Base-by-base conservation (phyloP, 108 stramenopile genomes). In the Parietichytrium sp. region DNA sequence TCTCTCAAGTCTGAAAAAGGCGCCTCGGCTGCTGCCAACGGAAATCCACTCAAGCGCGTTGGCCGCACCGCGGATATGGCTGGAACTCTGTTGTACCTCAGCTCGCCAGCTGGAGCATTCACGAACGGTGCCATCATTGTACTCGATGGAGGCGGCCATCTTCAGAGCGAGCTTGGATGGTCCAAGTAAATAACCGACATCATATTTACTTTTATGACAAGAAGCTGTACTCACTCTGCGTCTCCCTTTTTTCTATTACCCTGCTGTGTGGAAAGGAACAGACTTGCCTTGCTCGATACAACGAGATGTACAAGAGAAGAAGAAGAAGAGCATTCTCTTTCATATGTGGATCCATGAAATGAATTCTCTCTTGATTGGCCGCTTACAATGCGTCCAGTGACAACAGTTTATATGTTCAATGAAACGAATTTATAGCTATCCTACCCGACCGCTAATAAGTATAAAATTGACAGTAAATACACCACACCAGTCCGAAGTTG, bases 41-140 rank as follows among this genome's bases (percentile, higher is more conserved):
- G 84, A 29, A 91, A 92, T 50, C 96, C 96, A 2, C 52, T 96
- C 51, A 87, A 89, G 15, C 83, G 96, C 54, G 87, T 94, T 89
- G 96, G 96, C 15, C 88, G 91, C 54, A 90, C 84, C 33, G 92
- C 93, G 78, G 96, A 96, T 84, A 95, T 96, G 93, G 93, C 90
- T 6, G 96, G 96, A 18, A 93, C 94, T 8, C 91, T 89, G 30
- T 80, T 96, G 10, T 96, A 92, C 79, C 86, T 96, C 20, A 84
- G 91, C 23, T 91, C 90, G 48, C 79, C 81, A 42, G 96, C 96
- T 2, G 93, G 93, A 7, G 79, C 93, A 10, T 96, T 91, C 92
- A 88, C 89, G 61, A 95, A 94, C 13, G 96, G 96, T 15, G 87
- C 87, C 29, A 89, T 95, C 61, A 79, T 97, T 61, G 89, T 87